Percentiles rank a stretch among this genome's conserved stretches.
phyloP scores from a whole-genome alignment of 2,329 filamentous ascomycete genomes.

The Penicillium rolfsii region DNA sequence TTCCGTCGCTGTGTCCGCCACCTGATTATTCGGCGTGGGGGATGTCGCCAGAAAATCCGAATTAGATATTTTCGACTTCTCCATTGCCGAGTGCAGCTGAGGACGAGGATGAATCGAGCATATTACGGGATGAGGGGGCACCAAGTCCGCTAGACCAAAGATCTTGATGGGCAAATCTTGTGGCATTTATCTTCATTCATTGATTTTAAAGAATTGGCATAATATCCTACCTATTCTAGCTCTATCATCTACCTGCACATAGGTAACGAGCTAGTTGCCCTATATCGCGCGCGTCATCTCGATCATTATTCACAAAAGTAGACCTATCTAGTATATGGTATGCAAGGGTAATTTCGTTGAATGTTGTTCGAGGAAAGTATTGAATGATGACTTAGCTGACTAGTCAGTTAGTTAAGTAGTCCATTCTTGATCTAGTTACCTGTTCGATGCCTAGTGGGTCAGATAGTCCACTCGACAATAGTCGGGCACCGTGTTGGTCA shows the following conservation, averaged over 20 bases:
- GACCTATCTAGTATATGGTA: too few relatives aligned
- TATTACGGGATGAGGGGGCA: neutral
- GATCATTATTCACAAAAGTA: too few relatives aligned
- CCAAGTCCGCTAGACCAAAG: neutral
- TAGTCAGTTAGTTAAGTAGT: neutral
- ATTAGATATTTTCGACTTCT: too few relatives aligned
- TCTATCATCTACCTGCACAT: too few relatives aligned
- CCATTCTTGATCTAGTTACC: too few relatives aligned
- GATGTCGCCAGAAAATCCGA: too few relatives aligned
- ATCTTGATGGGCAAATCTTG: neutral
- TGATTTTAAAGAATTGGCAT: neutral
- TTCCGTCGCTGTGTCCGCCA: too few relatives aligned
- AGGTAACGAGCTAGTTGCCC: too few relatives aligned
- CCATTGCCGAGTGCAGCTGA: too few relatives aligned
- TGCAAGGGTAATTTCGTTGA: neutral
- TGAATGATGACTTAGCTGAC: neutral
- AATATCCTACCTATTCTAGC: neutral
- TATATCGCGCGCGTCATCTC: neutral
- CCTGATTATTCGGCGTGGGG: too few relatives aligned
- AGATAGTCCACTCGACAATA: neutral
- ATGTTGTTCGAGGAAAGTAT: neutral
- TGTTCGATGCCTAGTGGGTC: neutral
- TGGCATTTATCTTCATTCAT: neutral
- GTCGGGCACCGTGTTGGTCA: constrained; percentile 1
- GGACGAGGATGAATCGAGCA: too few relatives aligned